A percentile compares a stretch with the other conserved stretches of the same genome.
These are phyloP conservation scores for Ochetophila trinervis DNA, from an alignment of 306 rosid genomes.

Conservation along the genomic window DNA sequence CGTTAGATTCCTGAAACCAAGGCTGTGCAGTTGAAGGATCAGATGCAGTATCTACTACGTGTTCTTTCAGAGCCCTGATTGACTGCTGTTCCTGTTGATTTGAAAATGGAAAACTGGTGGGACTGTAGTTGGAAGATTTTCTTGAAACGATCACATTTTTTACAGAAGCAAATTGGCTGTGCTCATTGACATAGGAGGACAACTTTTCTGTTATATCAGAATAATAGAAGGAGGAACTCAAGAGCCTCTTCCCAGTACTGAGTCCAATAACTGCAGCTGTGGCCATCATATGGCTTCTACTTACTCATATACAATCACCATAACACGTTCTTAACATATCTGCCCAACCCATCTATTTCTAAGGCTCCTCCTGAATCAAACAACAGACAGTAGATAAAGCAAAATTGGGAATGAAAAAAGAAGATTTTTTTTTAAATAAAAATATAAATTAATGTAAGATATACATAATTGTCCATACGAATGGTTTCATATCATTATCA, in stretches of 20 bases:
- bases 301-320: conserved; percentile 39
- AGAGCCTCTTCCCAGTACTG: conserved; percentile 76
- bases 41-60: conserved; percentile 44
- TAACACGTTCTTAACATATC: conserved; percentile 31
- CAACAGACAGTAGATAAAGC: too few species aligned
- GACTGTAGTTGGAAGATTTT: conserved; percentile 48
- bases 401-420: too few species aligned
- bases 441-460: too few species aligned
- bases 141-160: conserved; percentile 48
- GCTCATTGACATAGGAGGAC: conserved; percentile 41
- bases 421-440: too few species aligned
- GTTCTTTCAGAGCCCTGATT: conserved; percentile 70
- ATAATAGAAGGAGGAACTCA: conserved; percentile 68
- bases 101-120: conserved; percentile 43
- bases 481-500: background rate
- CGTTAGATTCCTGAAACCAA: conserved; percentile 37
- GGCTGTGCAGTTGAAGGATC: conserved; percentile 39
- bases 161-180: conserved; percentile 50
- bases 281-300: conserved; percentile 70
- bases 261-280: conserved; percentile 86
- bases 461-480: background rate
- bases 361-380: too few species aligned
- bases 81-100: conserved; percentile 35
- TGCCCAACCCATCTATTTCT: background rate
- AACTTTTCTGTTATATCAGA: conserved; percentile 74